Evolutionary conservation across 2,329 filamentous ascomycete species (phyloP).

Genomic region (Scedosporium apiospermum): DNA sequence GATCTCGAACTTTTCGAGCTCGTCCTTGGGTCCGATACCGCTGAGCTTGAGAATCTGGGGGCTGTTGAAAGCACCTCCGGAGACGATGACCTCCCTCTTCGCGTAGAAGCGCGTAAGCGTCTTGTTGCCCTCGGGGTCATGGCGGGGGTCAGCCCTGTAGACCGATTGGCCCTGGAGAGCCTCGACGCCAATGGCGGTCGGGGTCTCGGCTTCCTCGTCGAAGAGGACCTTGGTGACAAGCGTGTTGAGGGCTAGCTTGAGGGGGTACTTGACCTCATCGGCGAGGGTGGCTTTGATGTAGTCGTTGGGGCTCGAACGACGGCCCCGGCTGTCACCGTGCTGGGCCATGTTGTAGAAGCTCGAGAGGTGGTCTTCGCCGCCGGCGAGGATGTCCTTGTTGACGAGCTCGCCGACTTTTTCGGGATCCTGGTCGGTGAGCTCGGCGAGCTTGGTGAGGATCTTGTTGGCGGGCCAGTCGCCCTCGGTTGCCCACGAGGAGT

Average conservation of each 20-base stretch:
- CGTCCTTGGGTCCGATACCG: conserved; percentile 22
- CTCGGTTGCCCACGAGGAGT: conserved; percentile 17
- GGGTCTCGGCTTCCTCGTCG: conserved; percentile 12
- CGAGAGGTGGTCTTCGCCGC: conserved; percentile 8
- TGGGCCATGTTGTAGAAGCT: conserved; percentile 13
- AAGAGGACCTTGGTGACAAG: conserved; percentile 23
- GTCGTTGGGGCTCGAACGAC: conserved; percentile 8
- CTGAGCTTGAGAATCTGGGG: conserved; percentile 26
- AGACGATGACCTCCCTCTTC: conserved; percentile 23
- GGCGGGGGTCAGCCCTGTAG: conserved; percentile 32
- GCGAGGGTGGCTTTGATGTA: conserved; percentile 5
- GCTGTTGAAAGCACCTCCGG: conserved; percentile 25
- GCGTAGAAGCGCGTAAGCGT: conserved; percentile 14
- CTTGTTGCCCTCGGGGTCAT: conserved; percentile 14
- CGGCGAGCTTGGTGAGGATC: conserved; percentile 28
- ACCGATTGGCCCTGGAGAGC: conserved; percentile 25
- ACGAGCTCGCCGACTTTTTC: conserved; percentile 7
- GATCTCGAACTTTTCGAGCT: conserved; percentile 30
- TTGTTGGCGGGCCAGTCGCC: conserved; percentile 33
- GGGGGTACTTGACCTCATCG: conserved; percentile 23
- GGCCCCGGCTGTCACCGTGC: conserved; percentile 5
- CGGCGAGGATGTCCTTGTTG: conserved; percentile 11
- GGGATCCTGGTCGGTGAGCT: conserved; percentile 5
- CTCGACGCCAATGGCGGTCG: conserved; percentile 23
- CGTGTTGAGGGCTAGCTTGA: conserved; percentile 23